phyloP scores from a whole-genome alignment of 2,329 filamentous ascomycete species.

The Aspergillus sp. region DNA sequence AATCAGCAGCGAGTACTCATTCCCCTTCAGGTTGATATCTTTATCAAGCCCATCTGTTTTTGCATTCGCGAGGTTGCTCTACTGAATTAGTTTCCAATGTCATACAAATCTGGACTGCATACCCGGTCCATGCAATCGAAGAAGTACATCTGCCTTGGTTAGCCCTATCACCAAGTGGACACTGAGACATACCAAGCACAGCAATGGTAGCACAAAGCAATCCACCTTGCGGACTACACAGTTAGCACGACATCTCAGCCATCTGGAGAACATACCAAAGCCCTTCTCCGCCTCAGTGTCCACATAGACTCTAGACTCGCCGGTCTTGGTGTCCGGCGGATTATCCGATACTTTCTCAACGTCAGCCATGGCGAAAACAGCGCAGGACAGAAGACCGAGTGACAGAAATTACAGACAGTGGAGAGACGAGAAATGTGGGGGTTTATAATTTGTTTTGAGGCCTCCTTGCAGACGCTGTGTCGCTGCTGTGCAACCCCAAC shows the following conservation, averaged over 20 bases:
- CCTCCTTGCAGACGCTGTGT: slow-evolving; percentile 13
- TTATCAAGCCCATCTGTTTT: slow-evolving; percentile 52
- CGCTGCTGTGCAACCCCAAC: slow-evolving; percentile 19
- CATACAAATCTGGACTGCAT: neutral
- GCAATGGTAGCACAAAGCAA: slow-evolving; percentile 43
- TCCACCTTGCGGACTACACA: slow-evolving; percentile 39
- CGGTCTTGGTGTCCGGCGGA: slow-evolving; percentile 21
- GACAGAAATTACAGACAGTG: neutral
- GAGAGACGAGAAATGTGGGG: neutral
- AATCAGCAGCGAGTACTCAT: slow-evolving; percentile 40
- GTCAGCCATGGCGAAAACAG: neutral
- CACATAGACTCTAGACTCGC: slow-evolving; percentile 25
- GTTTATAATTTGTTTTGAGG: neutral
- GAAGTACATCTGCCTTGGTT: slow-evolving; percentile 36
- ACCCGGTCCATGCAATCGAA: slow-evolving; percentile 36
- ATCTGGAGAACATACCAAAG: slow-evolving; percentile 27
- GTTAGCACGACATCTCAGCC: neutral
- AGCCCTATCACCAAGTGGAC: neutral
- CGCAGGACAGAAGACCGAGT: neutral
- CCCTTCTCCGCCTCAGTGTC: slow-evolving; percentile 33
- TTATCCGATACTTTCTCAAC: slow-evolving; percentile 3
- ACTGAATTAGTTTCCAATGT: neutral
- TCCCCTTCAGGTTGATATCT: slow-evolving; percentile 35
- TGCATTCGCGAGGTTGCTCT: slow-evolving; percentile 47
- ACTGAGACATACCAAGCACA: slow-evolving; percentile 35